phyloP scores from a whole-genome alignment of 2,329 filamentous ascomycete species.

The Pyrenophora tritici-repentis region DNA sequence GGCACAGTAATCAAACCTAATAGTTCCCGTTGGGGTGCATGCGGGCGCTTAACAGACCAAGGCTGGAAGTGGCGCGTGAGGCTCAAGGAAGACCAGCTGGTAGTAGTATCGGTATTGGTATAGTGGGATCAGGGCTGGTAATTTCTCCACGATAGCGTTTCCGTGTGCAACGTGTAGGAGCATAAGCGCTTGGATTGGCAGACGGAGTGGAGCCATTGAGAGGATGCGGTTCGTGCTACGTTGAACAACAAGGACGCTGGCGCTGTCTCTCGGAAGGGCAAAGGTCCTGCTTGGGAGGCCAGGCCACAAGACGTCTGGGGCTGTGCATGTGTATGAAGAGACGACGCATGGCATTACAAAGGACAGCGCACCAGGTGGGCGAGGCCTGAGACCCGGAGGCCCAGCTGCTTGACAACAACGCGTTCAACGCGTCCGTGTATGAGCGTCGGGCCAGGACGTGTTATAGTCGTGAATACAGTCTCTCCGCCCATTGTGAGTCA shows the following conservation, averaged over 20 bases:
- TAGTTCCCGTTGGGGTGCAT: slow-evolving; percentile 19
- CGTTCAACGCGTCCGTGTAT: slow-evolving; percentile 38
- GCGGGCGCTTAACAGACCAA: slow-evolving; percentile 38
- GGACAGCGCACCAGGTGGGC: slow-evolving; percentile 33
- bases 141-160: slow-evolving; percentile 32
- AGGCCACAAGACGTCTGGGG: slow-evolving; percentile 12
- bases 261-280: slow-evolving; percentile 26
- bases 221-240: slow-evolving; percentile 8
- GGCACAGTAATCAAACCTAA: slow-evolving; percentile 33
- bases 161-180: slow-evolving; percentile 27
- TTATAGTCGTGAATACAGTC: slow-evolving; percentile 44
- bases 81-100: slow-evolving; percentile 31
- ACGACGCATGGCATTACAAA: slow-evolving; percentile 1
- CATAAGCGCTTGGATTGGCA: slow-evolving; percentile 40
- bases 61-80: slow-evolving; percentile 34
- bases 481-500: slow-evolving; percentile 45
- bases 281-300: no score
- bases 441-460: slow-evolving; percentile 37
- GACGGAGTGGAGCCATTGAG: slow-evolving; percentile 29
- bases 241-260: slow-evolving; percentile 21
- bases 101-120: slow-evolving; percentile 6
- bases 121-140: no score
- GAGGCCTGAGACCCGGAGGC: slow-evolving; percentile 37
- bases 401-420: slow-evolving; percentile 28
- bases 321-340: slow-evolving; percentile 12